Percentiles rank a stretch among this genome's conserved stretches.
These are phyloP conservation scores for Candida tropicalis DNA, from an alignment of 1,139 yeast species.

Conservation along the genomic window DNA sequence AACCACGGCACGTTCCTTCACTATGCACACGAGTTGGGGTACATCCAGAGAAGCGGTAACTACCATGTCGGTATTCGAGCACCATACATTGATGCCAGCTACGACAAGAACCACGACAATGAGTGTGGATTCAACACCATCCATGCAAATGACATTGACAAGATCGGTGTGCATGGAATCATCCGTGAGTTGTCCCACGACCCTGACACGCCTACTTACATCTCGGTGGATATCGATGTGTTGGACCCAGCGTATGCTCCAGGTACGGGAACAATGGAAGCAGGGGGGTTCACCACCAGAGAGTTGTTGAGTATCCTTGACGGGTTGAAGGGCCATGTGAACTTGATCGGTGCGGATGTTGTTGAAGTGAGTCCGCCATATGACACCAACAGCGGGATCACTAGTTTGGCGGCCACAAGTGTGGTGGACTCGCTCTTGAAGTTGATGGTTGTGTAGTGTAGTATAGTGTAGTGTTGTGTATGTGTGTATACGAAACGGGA, in stretches of 20 bases:
- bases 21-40: constrained; percentile 72
- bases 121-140: constrained; percentile 58
- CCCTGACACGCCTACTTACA: constrained; percentile 65
- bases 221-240: constrained; percentile 79
- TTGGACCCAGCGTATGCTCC: constrained; percentile 80
- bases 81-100: constrained; percentile 46
- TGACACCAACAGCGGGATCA: constrained; percentile 56
- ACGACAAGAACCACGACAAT: constrained; percentile 47
- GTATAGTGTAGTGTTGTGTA: too few species aligned
- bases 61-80: constrained; percentile 77
- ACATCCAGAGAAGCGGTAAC: constrained; percentile 56
- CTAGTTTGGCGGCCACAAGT: constrained; percentile 56
- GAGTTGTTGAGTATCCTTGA: constrained; percentile 68
- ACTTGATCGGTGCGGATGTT: constrained; percentile 75
- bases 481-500: too few species aligned
- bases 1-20: constrained; percentile 84
- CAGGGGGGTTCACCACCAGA: constrained; percentile 79
- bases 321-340: constrained; percentile 45
- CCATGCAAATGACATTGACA: constrained; percentile 67
- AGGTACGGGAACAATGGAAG: constrained; percentile 84
- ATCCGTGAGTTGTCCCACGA: constrained; percentile 40
- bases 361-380: constrained; percentile 79
- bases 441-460: constrained; percentile 31
- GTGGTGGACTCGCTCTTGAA: constrained; percentile 54
- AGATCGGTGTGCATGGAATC: constrained; percentile 64